Evolutionary conservation across 1,284 basidiomycete genomes (phyloP), one percentile per base, ranked within the genome.

Genomic region (Ganoderma meredithae): DNA sequence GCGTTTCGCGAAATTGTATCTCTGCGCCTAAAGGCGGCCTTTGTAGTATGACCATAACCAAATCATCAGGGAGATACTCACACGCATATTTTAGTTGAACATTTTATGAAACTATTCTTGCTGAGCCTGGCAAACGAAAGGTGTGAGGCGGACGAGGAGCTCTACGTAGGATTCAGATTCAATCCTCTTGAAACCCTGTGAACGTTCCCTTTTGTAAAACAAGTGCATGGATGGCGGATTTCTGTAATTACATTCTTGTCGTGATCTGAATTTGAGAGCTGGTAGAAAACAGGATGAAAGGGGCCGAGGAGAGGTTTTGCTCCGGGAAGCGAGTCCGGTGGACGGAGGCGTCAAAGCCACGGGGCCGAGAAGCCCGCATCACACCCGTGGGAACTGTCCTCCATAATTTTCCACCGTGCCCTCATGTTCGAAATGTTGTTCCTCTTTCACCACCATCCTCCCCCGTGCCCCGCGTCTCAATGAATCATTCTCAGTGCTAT

Each of bases 351-450:
- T 59, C 58, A 39, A 59, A 59, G n/a, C 1, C 27, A 43, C 44
- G 15, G 60, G 61, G 31, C 61, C 61, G 61, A 62, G 15, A 39
- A 43, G n/a, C 31, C 44, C 41, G n/a, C 27, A 62, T 62, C 60
- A 62, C 25, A 10, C 17, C 31, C 61, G 61, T 62, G 61, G 27
- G 61, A 55, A 55, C n/a, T 17, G 13, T 7, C 12, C 31, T 36
- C 10, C 36, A 4, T 39, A 22, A 41, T 40, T 39, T 63, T 53
- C 41, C 39, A 1, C 1, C 9, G 40, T 17, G 33, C n/a, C 47
- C 7, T 13, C 62, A 22, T 9, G 36, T 55, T 27, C 13, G n/a
- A 41, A 27, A 43, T 15, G 5, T 49, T 31, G 3, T 25, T 41
- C 39, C 36, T 39, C 61, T 47, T 13, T 44, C 33, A 49, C 61